A percentile compares a stretch with the other conserved stretches of the same genome.
These are phyloP conservation scores for Haberlea rhodopensis DNA, from an alignment of 257 asterid genomes.

Conservation along the genomic window DNA sequence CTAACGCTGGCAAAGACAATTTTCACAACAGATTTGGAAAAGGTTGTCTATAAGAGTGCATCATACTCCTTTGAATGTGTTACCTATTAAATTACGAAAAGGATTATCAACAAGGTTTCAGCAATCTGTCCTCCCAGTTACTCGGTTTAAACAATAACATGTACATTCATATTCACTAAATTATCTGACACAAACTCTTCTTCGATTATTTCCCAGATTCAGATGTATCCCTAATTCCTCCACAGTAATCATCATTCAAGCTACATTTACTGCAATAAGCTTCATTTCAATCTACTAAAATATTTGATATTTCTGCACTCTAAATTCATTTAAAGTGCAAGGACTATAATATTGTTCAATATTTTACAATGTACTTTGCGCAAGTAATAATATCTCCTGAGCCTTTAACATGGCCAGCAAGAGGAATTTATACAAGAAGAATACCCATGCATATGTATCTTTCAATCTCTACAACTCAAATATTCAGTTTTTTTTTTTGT, in stretches of 20 bases:
- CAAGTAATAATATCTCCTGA: not conserved
- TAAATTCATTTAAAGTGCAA: not conserved
- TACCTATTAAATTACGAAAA: not conserved
- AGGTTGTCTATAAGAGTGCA: not conserved
- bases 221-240: not conserved
- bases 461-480: not conserved
- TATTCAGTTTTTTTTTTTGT: not conserved
- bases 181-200: not conserved
- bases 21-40: not conserved
- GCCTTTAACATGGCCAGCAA: no score
- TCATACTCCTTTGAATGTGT: not conserved
- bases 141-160: not conserved
- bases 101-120: not conserved
- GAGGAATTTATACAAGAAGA: not conserved
- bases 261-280: not conserved
- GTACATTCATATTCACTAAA: no score
- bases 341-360: not conserved
- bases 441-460: not conserved
- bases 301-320: not conserved
- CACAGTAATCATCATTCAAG: not conserved
- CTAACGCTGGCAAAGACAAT: not conserved
- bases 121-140: no score
- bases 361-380: not conserved
- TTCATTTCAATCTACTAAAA: not conserved
- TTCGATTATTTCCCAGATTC: not conserved